Conservation (phyloP, 108 stramenopile genomes). For the Aurantiochytrium sp. region DNA sequence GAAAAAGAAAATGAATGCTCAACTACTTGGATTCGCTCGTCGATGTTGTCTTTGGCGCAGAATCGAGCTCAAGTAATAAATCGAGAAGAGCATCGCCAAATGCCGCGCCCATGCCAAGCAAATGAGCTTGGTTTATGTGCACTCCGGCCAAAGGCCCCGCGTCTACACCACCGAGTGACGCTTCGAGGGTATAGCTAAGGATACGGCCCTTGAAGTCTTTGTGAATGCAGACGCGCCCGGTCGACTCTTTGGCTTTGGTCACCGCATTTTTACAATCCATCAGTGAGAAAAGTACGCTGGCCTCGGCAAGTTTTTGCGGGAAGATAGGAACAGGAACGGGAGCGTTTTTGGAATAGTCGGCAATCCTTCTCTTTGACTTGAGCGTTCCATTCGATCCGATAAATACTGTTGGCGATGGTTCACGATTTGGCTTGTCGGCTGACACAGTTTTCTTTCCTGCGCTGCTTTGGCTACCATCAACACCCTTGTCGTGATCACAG, state of each 20-base stretch:
- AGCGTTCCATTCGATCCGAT: neutral
- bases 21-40: too few species aligned
- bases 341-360: neutral
- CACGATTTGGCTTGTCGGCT: neutral
- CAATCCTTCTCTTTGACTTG: neutral
- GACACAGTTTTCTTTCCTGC: neutral
- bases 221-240: slow-evolving; percentile 40
- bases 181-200: slow-evolving; percentile 43
- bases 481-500: too few species aligned
- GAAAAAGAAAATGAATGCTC: too few species aligned
- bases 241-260: slow-evolving; percentile 33
- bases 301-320: neutral
- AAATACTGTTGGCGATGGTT: neutral
- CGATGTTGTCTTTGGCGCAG: too few species aligned
- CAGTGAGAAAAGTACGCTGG: slow-evolving; percentile 24
- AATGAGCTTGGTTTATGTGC: slow-evolving; percentile 33
- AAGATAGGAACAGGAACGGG: neutral
- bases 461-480: too few species aligned
- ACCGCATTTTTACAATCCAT: slow-evolving; percentile 13
- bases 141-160: slow-evolving; percentile 19
- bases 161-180: slow-evolving; percentile 39
- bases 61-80: neutral
- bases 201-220: slow-evolving; percentile 30
- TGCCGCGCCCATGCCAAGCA: slow-evolving; percentile 34
- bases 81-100: slow-evolving; percentile 31